Percentiles rank a stretch among this genome's conserved stretches.
Evolutionary conservation across 202 grass and related monocot species (phyloP).

Genomic region (Setaria viridis): DNA sequence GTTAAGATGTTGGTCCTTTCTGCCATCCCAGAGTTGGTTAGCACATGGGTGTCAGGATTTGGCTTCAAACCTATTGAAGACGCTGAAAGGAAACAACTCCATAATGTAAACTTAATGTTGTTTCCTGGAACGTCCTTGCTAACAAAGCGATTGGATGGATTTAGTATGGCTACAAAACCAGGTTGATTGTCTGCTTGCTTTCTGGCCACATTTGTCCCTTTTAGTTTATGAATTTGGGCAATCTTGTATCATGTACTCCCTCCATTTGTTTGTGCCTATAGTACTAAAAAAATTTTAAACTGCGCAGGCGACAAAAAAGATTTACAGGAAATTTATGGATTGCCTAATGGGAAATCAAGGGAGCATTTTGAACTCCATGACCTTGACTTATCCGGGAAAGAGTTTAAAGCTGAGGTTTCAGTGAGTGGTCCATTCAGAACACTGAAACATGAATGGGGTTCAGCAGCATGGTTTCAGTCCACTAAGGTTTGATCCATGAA

Average conservation of each 20-base stretch:
- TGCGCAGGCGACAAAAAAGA: slow-evolving; percentile 43
- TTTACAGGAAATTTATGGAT: slow-evolving; percentile 42
- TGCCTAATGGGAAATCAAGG: slow-evolving; percentile 38
- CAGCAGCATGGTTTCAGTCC: slow-evolving; percentile 57
- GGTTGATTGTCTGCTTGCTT: slow-evolving; percentile 50
- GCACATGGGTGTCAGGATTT: slow-evolving; percentile 94
- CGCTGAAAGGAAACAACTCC: slow-evolving; percentile 70
- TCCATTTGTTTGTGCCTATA: slow-evolving; percentile 22
- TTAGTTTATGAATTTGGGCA: slow-evolving; percentile 16
- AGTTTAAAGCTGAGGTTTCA: slow-evolving; percentile 48
- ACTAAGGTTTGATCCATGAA: slow-evolving; percentile 51
- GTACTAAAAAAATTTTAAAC: slow-evolving; percentile 33
- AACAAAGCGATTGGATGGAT: slow-evolving; percentile 78
- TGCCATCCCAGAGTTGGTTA: slow-evolving; percentile 88
- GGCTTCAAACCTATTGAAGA: slow-evolving; percentile 89
- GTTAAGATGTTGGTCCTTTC: slow-evolving; percentile 91
- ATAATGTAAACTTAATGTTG: slow-evolving; percentile 86
- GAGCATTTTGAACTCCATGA: slow-evolving; percentile 47
- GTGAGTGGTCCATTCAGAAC: slow-evolving; percentile 47
- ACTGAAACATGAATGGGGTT: slow-evolving; percentile 53
- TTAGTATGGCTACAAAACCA: slow-evolving; percentile 54
- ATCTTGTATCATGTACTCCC: background rate
- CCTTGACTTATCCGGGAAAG: slow-evolving; percentile 40
- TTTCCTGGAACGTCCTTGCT: slow-evolving; percentile 87
- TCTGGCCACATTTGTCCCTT: slow-evolving; percentile 26